Percentiles rank a stretch among this genome's conserved stretches.
phyloP scores from a whole-genome alignment of 352 stramenopile genomes.

The Pythium vanterpoolii region DNA sequence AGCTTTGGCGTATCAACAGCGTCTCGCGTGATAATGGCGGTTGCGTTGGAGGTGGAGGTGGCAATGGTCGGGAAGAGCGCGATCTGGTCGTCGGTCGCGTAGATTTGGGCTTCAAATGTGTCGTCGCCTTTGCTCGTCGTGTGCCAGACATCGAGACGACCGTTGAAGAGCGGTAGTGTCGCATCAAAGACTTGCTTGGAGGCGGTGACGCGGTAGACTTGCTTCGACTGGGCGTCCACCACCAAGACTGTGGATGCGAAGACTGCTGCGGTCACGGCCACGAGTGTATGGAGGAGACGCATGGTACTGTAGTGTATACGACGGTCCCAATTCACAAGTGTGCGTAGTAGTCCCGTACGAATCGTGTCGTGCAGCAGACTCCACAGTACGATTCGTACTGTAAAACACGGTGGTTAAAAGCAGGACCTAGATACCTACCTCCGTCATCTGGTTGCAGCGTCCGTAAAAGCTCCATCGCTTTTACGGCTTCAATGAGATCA shows the following conservation, averaged over 20 bases:
- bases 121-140: not conserved
- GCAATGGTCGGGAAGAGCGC: conserved; percentile 3
- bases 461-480: not conserved
- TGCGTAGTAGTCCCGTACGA: not conserved
- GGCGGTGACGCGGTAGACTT: conserved; percentile 29
- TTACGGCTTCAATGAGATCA: not conserved
- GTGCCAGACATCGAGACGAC: conserved; percentile 21
- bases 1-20: conserved; percentile 4
- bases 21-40: conserved; percentile 12
- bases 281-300: conserved; percentile 20
- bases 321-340: conserved; percentile 13
- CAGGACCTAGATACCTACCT: too few species aligned
- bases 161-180: conserved; percentile 12
- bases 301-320: not conserved
- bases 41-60: too few species aligned
- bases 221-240: conserved; percentile 19
- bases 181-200: conserved; percentile 21
- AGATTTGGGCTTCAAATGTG: conserved; percentile 21
- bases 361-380: not conserved
- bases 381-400: not conserved
- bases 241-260: not conserved
- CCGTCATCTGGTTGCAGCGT: too few species aligned
- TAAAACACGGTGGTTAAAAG: too few species aligned
- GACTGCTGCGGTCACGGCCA: not conserved
- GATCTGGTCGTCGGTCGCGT: conserved; percentile 16